A percentile compares a stretch with the other conserved stretches of the same genome.
These are phyloP conservation scores for Aspergillus ostianus DNA, from an alignment of 495 filamentous ascomycete species.

Conservation along the genomic window DNA sequence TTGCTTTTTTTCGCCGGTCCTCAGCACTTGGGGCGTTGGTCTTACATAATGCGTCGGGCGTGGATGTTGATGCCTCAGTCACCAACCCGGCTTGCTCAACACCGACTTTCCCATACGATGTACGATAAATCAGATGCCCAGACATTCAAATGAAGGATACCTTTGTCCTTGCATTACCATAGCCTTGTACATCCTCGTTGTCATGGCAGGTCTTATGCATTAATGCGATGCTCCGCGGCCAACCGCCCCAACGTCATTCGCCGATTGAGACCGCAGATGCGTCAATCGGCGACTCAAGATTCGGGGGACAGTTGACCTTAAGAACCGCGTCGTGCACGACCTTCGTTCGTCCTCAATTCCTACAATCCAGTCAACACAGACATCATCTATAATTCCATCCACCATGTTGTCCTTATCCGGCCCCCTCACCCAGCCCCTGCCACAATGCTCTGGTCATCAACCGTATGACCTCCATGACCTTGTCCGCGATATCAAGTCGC, in stretches of 20 bases:
- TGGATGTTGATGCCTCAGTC: background rate
- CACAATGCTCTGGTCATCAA: background rate
- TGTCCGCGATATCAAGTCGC: constrained; percentile 29
- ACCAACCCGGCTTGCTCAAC: background rate
- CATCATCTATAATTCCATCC: background rate
- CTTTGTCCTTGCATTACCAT: too few relatives aligned
- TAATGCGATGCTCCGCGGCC: background rate
- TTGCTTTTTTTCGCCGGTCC: too few relatives aligned
- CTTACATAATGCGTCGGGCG: too few relatives aligned
- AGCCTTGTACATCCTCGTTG: background rate
- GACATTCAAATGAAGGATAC: too few relatives aligned
- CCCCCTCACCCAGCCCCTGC: background rate
- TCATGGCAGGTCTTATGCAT: background rate
- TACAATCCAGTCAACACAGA: background rate
- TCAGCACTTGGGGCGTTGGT: too few relatives aligned
- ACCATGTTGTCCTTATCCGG: background rate
- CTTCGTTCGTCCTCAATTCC: background rate
- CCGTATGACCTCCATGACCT: constrained; percentile 28
- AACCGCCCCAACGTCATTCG: constrained; percentile 17
- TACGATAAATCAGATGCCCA: too few relatives aligned
- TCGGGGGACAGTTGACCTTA: background rate
- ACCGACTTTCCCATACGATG: too few relatives aligned
- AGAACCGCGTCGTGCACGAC: background rate
- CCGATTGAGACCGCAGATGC: background rate
- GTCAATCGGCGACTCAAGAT: background rate